Conservation (phyloP, 2,329 filamentous ascomycete species). For the Cladosporium sp. region DNA sequence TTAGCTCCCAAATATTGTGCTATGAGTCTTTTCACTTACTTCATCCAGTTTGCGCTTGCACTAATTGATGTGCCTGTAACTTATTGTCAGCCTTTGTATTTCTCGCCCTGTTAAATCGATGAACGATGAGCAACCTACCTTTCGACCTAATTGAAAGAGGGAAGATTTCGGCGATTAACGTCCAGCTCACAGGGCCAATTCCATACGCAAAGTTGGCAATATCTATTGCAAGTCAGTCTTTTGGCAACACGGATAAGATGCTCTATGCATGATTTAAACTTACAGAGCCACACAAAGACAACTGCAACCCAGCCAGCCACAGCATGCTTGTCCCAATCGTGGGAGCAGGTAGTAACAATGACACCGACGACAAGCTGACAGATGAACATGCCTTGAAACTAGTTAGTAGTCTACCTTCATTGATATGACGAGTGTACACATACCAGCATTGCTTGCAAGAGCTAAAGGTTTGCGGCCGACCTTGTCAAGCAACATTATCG, state of each 20-base stretch:
- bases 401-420: neutral
- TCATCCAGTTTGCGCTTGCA: conserved; percentile 50
- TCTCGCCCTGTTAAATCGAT: too few relatives aligned
- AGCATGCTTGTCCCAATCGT: conserved; percentile 12
- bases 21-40: conserved; percentile 24
- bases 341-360: neutral
- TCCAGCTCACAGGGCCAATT: conserved; percentile 43
- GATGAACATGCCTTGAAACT: conserved; percentile 8
- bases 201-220: conserved; percentile 54
- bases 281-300: conserved; percentile 32
- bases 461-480: conserved; percentile 64
- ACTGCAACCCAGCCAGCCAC: conserved; percentile 43
- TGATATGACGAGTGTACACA: conserved; percentile 35
- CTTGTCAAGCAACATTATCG: conserved; percentile 64
- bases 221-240: conserved; percentile 1
- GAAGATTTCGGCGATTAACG: conserved; percentile 59
- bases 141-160: conserved; percentile 62
- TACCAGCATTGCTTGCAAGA: conserved; percentile 14
- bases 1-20: neutral
- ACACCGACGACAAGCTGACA: conserved; percentile 28
- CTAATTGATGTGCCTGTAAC: conserved; percentile 50
- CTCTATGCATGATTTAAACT: neutral
- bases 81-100: neutral
- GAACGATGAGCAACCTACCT: conserved; percentile 31
- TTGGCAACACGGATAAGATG: neutral